Percentiles rank a stretch among this genome's conserved stretches.
phyloP scores from a whole-genome alignment of 495 filamentous ascomycete species.

The Cenococcum geophilum region DNA sequence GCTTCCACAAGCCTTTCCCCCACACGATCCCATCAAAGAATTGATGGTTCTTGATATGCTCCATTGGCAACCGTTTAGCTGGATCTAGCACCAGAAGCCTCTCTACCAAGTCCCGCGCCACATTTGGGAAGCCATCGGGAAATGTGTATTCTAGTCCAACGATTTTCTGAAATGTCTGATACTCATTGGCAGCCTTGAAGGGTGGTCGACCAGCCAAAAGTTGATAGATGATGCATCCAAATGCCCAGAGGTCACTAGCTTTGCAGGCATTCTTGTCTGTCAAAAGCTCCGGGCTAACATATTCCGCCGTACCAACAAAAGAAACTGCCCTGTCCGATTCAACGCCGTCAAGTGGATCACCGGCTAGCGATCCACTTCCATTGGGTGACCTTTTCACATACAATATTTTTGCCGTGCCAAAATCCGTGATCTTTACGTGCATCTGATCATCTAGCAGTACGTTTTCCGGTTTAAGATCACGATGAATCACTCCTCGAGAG shows the following conservation, averaged over 20 bases:
- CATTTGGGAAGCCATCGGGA: conserved; percentile 78
- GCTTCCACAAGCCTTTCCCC: conserved; percentile 81
- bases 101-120: conserved; percentile 88
- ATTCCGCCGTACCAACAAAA: conserved; percentile 97
- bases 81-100: conserved; percentile 89
- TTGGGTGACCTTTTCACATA: conserved; percentile 50
- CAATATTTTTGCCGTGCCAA: conserved; percentile 93
- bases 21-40: conserved; percentile 92
- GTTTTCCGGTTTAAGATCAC: conserved; percentile 96
- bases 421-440: conserved; percentile 98
- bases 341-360: conserved; percentile 49
- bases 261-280: conserved; percentile 97
- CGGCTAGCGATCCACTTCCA: conserved; percentile 30
- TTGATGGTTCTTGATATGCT: conserved; percentile 94
- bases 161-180: conserved; percentile 97
- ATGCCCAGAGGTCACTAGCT: conserved; percentile 96
- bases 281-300: conserved; percentile 92
- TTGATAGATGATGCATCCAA: conserved; percentile 99
- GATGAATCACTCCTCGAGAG: conserved; percentile 88
- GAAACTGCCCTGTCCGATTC: conserved; percentile 76
- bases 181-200: conserved; percentile 97
- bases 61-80: conserved; percentile 76
- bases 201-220: conserved; percentile 87
- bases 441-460: conserved; percentile 91
- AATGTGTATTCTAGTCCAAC: conserved; percentile 91